Conservation (phyloP, 1,284 basidiomycete genomes). For the Polyporus tsugae region DNA sequence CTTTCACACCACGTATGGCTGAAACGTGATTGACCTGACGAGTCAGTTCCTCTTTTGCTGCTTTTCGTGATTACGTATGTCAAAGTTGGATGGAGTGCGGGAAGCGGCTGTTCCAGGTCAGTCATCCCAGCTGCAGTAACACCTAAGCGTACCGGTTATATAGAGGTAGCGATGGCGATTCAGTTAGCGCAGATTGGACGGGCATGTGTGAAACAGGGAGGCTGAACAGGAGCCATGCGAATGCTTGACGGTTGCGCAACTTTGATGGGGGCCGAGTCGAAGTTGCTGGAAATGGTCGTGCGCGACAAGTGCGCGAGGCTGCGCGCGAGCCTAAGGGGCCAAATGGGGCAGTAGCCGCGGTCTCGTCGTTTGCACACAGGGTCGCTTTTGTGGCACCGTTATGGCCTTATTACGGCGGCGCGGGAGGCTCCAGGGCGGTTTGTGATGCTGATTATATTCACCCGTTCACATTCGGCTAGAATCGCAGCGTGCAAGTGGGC, state of each 20-base stretch:
- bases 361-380: constrained; percentile 6
- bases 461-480: constrained; percentile 1
- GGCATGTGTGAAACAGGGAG: constrained; percentile 1
- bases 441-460: not conserved
- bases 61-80: not conserved
- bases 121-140: not conserved
- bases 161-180: constrained; percentile 4
- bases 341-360: not conserved
- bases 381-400: constrained; percentile 6
- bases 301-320: not conserved
- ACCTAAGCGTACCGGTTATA: constrained; percentile 9
- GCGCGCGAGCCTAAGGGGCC: not conserved
- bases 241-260: not conserved
- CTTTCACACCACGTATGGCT: not conserved
- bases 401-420: not conserved
- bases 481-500: not conserved
- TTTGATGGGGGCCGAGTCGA: constrained; percentile 7
- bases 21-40: not conserved
- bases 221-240: not conserved
- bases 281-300: constrained; percentile 4
- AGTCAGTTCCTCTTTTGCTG: not conserved
- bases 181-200: constrained; percentile 6
- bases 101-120: constrained; percentile 2
- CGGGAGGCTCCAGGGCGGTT: not conserved
- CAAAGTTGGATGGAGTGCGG: not conserved